Base-by-base conservation (phyloP, 2,329 filamentous ascomycete species). In the Alternaria longipes region DNA sequence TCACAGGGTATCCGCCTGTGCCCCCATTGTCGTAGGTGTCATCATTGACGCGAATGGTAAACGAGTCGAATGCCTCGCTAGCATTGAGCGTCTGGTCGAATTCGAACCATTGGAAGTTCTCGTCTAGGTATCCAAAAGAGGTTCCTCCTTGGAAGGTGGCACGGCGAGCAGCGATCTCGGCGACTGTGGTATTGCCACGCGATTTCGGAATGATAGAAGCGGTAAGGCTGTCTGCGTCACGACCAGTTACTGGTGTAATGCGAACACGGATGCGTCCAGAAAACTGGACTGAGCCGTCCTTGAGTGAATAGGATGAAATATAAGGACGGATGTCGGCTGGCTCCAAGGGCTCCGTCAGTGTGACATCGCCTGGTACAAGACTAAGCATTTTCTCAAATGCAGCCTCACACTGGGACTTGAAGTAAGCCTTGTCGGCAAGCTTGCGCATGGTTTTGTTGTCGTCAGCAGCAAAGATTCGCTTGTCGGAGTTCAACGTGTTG, bases 401-500 rank as follows among this genome's bases (percentile, higher is more conserved):
- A 24, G 56, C 61, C 20, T 66, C 53, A 44, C 71, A 74, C 22
- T 64, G 60, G 0, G 56, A 52, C 38, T 68, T 60, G 49, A 71
- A 74, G 14, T 66, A 63, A 6, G 59, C 56, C 8, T 50, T 16
- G n/a, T 72, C 66, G 14, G 64, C 62, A 8, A 79, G 65, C 30
- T 63, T 65, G 8, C 68, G 56, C 66, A 79, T 75, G 9, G 76
- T 79, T 26, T 49, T 64, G 42, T 77, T 77, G 38, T 60, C 64
- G 58, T 78, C 76, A 4, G 69, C 63, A 6, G 57, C 64, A 51
- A 74, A 79, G 18, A 79, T 69, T 16, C 74, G 67, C 47, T 73
- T 67, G 51, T 79, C 77, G 5, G 74, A 77, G 16, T 71, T 69
- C 9, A 76, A 52, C 0, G 72, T 74, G 30, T 72, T 67, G 51